phyloP scores from a whole-genome alignment of 345 rosid species.

The Dovyalis caffra region DNA sequence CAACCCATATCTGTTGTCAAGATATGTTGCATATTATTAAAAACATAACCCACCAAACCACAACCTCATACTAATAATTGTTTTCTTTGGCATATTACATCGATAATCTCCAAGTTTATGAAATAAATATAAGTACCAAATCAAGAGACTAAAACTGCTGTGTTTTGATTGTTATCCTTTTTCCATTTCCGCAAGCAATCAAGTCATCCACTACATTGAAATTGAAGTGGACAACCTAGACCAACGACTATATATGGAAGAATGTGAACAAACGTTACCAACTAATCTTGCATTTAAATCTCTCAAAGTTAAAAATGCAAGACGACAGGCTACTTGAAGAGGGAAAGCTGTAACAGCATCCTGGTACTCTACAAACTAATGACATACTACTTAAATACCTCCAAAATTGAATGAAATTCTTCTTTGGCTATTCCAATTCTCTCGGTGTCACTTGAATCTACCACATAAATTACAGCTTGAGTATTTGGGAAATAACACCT shows the following conservation, averaged over 20 bases:
- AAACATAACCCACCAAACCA: neutral
- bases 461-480: slow-evolving; percentile 73
- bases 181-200: neutral
- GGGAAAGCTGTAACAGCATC: neutral
- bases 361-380: neutral
- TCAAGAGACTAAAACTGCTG: neutral
- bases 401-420: slow-evolving; percentile 74
- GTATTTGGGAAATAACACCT: slow-evolving; percentile 84
- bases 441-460: slow-evolving; percentile 79
- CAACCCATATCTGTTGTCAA: neutral
- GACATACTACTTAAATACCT: slow-evolving; percentile 35
- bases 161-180: neutral
- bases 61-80: neutral
- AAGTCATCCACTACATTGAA: neutral
- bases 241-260: neutral
- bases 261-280: slow-evolving; percentile 1
- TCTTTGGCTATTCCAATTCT: slow-evolving; percentile 71
- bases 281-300: neutral
- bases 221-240: neutral
- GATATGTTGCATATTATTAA: neutral
- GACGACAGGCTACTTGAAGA: too few species aligned
- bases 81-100: neutral
- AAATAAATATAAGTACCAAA: neutral
- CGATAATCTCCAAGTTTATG: neutral
- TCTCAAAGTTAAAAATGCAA: neutral